Evolutionary conservation across 257 asterid genomes (phyloP).

Genomic region (Petrea volubilis): DNA sequence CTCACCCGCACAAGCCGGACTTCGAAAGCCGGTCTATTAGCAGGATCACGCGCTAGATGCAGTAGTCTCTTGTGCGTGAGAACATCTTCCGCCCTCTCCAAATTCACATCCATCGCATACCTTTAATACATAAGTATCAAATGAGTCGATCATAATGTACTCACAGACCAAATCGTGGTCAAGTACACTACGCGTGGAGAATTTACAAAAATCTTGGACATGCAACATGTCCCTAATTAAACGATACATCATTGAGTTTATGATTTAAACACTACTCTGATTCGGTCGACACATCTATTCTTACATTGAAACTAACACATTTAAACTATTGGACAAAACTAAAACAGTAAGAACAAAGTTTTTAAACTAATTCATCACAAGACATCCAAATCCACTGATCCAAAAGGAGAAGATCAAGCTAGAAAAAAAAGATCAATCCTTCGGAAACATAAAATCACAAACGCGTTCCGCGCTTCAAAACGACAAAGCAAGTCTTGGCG

Average conservation of each 20-base stretch:
- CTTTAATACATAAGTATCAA: conserved; percentile 27
- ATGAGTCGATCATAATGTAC: conserved; percentile 9
- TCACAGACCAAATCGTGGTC: background rate
- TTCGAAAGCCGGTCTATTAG: conserved; percentile 85
- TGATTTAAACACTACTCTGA: background rate
- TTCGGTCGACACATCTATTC: background rate
- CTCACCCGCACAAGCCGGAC: conserved; percentile 93
- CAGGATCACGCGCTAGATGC: conserved; percentile 85
- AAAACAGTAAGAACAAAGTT: background rate
- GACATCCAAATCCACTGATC: background rate
- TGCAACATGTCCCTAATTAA: conserved; percentile 17
- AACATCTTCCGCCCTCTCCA: conserved; percentile 96
- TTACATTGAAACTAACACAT: background rate
- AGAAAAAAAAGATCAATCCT: background rate
- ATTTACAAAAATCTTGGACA: conserved; percentile 10
- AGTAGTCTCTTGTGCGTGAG: conserved; percentile 80
- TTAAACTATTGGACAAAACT: background rate
- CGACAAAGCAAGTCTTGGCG: background rate
- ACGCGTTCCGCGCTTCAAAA: background rate
- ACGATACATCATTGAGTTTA: background rate
- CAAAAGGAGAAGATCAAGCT: background rate
- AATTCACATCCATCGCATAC: conserved; percentile 95
- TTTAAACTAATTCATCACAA: background rate
- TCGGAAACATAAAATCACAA: background rate
- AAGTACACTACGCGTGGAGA: background rate